Evolutionary conservation across 306 rosid species (phyloP), one percentile per base, ranked within the genome.

Genomic region (Lathyrus aphaca): DNA sequence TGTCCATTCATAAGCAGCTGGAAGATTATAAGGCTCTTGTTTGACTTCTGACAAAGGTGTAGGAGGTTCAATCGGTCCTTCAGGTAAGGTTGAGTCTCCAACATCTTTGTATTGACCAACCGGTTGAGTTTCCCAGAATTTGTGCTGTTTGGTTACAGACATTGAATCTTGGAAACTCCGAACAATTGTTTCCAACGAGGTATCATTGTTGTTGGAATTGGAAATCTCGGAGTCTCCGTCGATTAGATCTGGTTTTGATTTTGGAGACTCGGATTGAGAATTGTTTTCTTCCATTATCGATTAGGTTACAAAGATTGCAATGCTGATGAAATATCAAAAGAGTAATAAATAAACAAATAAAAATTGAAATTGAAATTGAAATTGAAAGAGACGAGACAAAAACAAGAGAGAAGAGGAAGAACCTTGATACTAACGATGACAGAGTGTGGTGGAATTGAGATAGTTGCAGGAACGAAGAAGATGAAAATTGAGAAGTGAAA

Each of bases 21-120:
- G 96, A 21, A 90, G 91, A 71, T 86, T 90, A 60, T 90, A 90
- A n/a, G 90, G 88, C 80, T 84, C 96, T 46, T 86, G 91, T 64
- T 87, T 90, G 64, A 90, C 87, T 64, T 90, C 95, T 10, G 95
- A 82, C 43, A 84, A 68, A 0, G 87, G 95, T 1, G 81, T 82
- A 1, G 95, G 88, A 14, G 86, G 79, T 53, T 90, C 90, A 49
- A 90, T 88, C 1, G 91, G 85, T 1, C 96, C 96, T 50, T 90
- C 95, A 0, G 85, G 71, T 66, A 90, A 76, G 49, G 81, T 82
- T 5, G 80, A 9, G 73, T 90, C 81, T 7, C 84, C 95, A 10
- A 62, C 42, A 69, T 90, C 96, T 75, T 82, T 87, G 71, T 84
- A 90, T 38, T 90, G 96, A 32, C 94, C 96, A 59, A 90, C 96